Conservation (phyloP, 2,329 filamentous ascomycete genomes). For the Chaetomium strumarium region DNA sequence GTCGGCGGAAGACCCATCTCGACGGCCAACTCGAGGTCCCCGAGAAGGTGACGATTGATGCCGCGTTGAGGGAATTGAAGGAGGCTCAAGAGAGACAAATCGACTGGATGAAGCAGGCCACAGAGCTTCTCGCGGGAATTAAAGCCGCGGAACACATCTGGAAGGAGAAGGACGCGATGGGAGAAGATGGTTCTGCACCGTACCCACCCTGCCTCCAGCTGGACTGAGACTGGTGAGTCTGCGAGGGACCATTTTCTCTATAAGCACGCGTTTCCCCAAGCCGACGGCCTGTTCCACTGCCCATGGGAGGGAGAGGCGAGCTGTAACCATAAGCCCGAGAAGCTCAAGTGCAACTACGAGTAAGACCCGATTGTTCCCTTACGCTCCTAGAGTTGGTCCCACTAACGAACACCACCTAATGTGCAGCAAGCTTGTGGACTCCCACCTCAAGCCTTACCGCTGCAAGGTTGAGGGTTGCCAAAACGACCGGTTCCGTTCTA, state of each 20-base stretch:
- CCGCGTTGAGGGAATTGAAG: too few species aligned
- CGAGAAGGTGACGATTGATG: too few species aligned
- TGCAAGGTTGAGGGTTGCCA: constrained; percentile 83
- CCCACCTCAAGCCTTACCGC: constrained; percentile 90
- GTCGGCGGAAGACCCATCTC: too few species aligned
- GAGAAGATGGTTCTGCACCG: constrained; percentile 34
- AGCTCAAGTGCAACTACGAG: constrained; percentile 99
- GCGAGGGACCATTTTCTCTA: constrained; percentile 65
- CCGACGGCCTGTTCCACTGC: constrained; percentile 88
- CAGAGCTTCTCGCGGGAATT: too few species aligned
- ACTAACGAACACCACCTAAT: constrained; percentile 21
- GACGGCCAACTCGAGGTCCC: too few species aligned
- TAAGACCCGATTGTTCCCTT: constrained; percentile 46
- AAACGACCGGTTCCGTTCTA: constrained; percentile 87
- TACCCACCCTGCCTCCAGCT: constrained; percentile 36
- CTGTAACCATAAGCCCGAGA: constrained; percentile 88
- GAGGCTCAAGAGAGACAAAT: too few species aligned
- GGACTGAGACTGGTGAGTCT: constrained; percentile 50
- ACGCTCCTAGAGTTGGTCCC: constrained; percentile 14
- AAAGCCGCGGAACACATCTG: too few species aligned
- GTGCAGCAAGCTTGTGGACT: constrained; percentile 89
- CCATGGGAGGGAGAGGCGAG: constrained; percentile 66
- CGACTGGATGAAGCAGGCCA: too few species aligned
- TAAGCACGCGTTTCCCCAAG: constrained; percentile 55
- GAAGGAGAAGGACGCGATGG: too few species aligned